Evolutionary conservation across 2,329 filamentous ascomycete genomes (phyloP).

Genomic region (Cephalotrichum gorgonifer): DNA sequence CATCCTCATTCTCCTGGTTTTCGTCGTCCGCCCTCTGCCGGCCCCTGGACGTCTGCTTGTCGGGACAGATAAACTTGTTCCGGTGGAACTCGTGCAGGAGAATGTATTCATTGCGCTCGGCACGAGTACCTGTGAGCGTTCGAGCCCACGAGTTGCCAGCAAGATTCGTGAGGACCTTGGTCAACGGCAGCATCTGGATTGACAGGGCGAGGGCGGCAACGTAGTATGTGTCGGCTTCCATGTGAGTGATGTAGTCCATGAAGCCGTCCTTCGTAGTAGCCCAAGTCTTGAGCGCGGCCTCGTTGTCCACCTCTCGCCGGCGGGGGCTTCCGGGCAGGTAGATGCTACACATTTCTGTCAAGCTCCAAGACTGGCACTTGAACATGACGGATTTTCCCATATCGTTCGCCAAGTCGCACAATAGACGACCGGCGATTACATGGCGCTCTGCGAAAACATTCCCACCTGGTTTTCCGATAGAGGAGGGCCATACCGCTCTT

Average conservation of each 20-base stretch:
- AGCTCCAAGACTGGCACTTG: slow-evolving; percentile 95
- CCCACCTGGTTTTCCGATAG: slow-evolving; percentile 73
- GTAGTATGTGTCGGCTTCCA: slow-evolving; percentile 92
- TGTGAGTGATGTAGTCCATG: slow-evolving; percentile 88
- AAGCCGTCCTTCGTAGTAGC: slow-evolving; percentile 67
- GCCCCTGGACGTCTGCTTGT: slow-evolving; percentile 76
- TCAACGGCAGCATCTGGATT: slow-evolving; percentile 85
- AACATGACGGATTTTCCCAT: slow-evolving; percentile 94
- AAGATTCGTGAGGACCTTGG: slow-evolving; percentile 90
- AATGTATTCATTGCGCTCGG: slow-evolving; percentile 99
- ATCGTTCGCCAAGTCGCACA: slow-evolving; percentile 93
- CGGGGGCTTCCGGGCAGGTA: slow-evolving; percentile 66
- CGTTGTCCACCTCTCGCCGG: slow-evolving; percentile 80
- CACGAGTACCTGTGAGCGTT: slow-evolving; percentile 88
- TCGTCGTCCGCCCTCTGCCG: slow-evolving; percentile 66
- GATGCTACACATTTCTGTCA: slow-evolving; percentile 94
- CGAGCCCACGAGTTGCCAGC: slow-evolving; percentile 98
- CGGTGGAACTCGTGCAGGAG: slow-evolving; percentile 90
- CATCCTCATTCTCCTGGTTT: slow-evolving; percentile 17
- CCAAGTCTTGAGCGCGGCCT: slow-evolving; percentile 79
- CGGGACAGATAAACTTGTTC: slow-evolving; percentile 96
- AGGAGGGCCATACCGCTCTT: slow-evolving; percentile 75
- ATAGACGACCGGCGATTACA: slow-evolving; percentile 74
- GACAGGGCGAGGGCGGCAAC: slow-evolving; percentile 83
- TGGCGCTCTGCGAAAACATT: slow-evolving; percentile 92